phyloP scores from a whole-genome alignment of 2,329 filamentous ascomycete species.

The Achaetomium macrosporum region DNA sequence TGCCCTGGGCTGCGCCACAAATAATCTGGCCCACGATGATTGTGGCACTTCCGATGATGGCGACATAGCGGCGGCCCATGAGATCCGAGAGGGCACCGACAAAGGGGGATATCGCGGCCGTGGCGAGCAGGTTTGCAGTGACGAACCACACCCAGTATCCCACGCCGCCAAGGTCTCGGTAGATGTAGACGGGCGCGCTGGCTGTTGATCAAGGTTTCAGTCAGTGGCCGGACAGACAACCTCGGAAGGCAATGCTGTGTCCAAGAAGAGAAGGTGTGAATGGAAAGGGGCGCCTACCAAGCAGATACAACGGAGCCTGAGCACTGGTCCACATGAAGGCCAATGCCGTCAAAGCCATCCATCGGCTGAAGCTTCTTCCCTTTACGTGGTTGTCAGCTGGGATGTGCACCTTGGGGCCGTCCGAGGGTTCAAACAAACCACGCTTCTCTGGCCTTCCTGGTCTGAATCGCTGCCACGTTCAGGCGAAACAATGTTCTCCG shows the following conservation, averaged over 20 bases:
- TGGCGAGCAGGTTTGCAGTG: constrained; percentile 48
- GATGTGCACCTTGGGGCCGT: too few species aligned
- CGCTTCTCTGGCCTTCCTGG: background rate
- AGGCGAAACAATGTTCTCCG: background rate
- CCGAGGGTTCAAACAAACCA: background rate
- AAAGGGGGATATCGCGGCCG: constrained; percentile 54
- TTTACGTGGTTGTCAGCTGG: background rate
- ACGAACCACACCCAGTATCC: constrained; percentile 59
- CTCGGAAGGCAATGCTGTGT: too few species aligned
- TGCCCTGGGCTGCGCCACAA: constrained; percentile 49
- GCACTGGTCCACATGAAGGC: constrained; percentile 28
- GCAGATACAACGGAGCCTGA: constrained; percentile 28
- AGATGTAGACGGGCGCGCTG: constrained; percentile 37
- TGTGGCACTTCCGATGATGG: constrained; percentile 45
- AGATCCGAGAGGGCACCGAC: constrained; percentile 62
- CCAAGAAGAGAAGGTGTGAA: background rate
- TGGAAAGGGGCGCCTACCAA: constrained; percentile 18
- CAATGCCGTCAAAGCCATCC: constrained; percentile 26
- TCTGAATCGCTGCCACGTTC: background rate
- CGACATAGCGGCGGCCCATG: constrained; percentile 56
- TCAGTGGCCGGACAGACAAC: background rate
- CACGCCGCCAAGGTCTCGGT: constrained; percentile 53
- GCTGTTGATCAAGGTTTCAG: constrained; percentile 7
- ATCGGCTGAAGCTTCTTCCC: constrained; percentile 12
- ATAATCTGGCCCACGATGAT: constrained; percentile 56